Evolutionary conservation across 306 rosid species (phyloP), one percentile per base, ranked within the genome.

Genomic region (Trichosanthes cucumerina): DNA sequence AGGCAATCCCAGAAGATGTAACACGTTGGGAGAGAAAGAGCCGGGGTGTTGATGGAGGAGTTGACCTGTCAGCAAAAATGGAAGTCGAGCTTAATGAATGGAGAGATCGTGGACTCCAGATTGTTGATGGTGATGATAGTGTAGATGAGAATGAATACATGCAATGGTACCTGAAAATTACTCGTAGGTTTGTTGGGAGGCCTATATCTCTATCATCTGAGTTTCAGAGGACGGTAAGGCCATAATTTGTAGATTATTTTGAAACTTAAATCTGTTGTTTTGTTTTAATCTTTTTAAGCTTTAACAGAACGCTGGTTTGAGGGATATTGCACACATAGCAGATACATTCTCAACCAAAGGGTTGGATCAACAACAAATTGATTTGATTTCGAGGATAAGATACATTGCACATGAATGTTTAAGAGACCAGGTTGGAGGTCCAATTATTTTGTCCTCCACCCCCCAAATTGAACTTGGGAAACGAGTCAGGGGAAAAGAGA

Each of bases 11-110:
- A 1, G 97, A 90, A 79, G 91, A 92, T 78, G 98, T 96, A 79
- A 89, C 84, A 69, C 93, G 88, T n/a, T 96, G 99, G 99, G 99
- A 96, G 86, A 91, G 99, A 88, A 96, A 96, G 81, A 92, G 98
- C 75, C 91, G 99, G 38, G 99, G 99, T 50, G 99, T 96, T 82
- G 99, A 96, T 66, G 98, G 98, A 21, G 99, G 99, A 74, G 97
- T 96, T 87, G 98, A 96, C 84, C 90, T 96, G 86, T 91, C 99
- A 0, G 91, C 90, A 47, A 96, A 96, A 87, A 92, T 96, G 99
- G 98, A 92, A 83, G 80, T 88, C 6, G 99, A 96, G 83, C 90
- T 92, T 72, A 83, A 84, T 36, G 99, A 96, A 78, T 96, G 99
- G 99, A 83, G 80, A 46, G 89, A 86, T 31, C 97, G 97, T 53